These are phyloP conservation scores for Eimeria maxima DNA, from an alignment of 169 alveolate species.

Conservation along the genomic window DNA sequence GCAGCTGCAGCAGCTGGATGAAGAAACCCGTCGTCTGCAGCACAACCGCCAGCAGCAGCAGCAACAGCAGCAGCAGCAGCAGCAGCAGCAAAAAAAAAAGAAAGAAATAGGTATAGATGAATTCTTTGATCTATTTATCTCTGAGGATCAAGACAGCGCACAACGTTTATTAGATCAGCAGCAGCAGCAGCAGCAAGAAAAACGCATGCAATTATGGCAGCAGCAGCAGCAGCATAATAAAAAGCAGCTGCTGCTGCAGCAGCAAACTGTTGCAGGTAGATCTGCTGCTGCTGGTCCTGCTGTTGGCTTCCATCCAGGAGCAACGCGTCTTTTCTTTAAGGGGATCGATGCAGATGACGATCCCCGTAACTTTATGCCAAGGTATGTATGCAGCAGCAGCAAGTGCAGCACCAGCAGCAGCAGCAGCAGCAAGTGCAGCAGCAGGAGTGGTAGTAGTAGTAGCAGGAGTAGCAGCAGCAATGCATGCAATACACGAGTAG, in stretches of 20 bases:
- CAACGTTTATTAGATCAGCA: conserved; percentile 33
- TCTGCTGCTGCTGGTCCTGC: conserved; percentile 39
- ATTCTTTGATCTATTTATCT: background rate
- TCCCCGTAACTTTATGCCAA: conserved; percentile 33
- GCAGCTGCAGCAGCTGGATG: no score
- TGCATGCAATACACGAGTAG: no score
- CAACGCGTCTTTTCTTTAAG: conserved; percentile 34
- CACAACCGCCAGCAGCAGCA: conserved; percentile 36
- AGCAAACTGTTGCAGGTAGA: conserved; percentile 38
- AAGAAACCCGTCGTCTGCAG: background rate
- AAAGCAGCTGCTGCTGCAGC: conserved; percentile 50
- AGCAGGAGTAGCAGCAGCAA: background rate
- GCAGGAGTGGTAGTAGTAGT: background rate
- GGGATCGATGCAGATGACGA: conserved; percentile 25
- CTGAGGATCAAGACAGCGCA: conserved; percentile 26
- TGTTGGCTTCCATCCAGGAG: conserved; percentile 33
- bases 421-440: background rate
- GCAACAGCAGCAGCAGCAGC: conserved; percentile 28
- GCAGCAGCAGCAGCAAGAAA: conserved; percentile 45
- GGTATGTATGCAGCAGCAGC: background rate
- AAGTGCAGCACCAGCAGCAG: background rate
- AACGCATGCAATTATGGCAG: background rate
- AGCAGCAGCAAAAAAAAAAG: conserved; percentile 1
- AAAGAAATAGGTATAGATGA: background rate
- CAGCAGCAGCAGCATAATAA: conserved; percentile 50